These are phyloP conservation scores for Mycena polygramma DNA, from an alignment of 768 basidiomycete genomes.

Conservation along the genomic window DNA sequence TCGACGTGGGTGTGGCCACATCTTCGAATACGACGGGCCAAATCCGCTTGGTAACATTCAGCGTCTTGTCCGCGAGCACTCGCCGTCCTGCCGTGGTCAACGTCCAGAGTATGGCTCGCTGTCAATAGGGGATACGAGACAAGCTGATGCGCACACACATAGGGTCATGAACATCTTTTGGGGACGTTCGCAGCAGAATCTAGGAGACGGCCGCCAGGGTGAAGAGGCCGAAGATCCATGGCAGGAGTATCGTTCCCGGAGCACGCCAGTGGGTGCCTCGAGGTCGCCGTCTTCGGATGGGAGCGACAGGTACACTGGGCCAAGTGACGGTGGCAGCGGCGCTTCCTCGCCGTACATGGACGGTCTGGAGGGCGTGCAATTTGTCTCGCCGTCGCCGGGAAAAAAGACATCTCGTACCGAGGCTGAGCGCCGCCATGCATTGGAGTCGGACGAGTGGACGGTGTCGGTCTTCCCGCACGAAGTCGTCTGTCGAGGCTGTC, in stretches of 20 bases:
- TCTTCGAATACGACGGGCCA: constrained; percentile 18
- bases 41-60: constrained; percentile 14
- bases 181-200: constrained; percentile 1
- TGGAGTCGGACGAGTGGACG: constrained; percentile 21
- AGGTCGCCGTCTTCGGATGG: background rate
- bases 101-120: background rate
- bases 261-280: background rate
- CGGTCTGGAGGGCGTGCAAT: background rate
- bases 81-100: constrained; percentile 1
- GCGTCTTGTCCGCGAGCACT: constrained; percentile 14
- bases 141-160: background rate
- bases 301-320: background rate
- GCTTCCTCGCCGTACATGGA: background rate
- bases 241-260: background rate
- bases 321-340: constrained; percentile 8
- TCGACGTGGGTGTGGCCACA: constrained; percentile 15
- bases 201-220: background rate
- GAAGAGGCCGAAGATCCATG: background rate
- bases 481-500: constrained; percentile 23
- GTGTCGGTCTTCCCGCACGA: background rate
- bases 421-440: background rate
- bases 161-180: background rate
- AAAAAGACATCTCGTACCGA: constrained; percentile 20
- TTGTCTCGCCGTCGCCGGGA: background rate
- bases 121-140: background rate